Conservation (phyloP, 345 rosid species). For the rapeseed (Brassica napus) region Da-Ae NC_063451.1:35914001-35914500, state of each 20-base stretch:
- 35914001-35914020: conserved; percentile 88
- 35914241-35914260: no score
- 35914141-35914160: conserved; percentile 11
- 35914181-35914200: neutral
- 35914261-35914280: no score
- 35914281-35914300: neutral
- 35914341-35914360: no score
- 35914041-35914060: conserved; percentile 88
- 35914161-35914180: neutral
- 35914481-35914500: no score
- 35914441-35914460: no score
- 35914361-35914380: no score
- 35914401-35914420: no score
- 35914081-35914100: neutral
- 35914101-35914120: conserved; percentile 3
- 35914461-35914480: no score
- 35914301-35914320: neutral
- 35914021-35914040: conserved; percentile 78
- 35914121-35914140: neutral
- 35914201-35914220: no score
- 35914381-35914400: no score
- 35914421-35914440: no score
- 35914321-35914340: neutral
- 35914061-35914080: conserved; percentile 51
- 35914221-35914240: neutral